Conservation (phyloP, 2,329 filamentous ascomycete species). For the Thielaviopsis punctulata region DNA sequence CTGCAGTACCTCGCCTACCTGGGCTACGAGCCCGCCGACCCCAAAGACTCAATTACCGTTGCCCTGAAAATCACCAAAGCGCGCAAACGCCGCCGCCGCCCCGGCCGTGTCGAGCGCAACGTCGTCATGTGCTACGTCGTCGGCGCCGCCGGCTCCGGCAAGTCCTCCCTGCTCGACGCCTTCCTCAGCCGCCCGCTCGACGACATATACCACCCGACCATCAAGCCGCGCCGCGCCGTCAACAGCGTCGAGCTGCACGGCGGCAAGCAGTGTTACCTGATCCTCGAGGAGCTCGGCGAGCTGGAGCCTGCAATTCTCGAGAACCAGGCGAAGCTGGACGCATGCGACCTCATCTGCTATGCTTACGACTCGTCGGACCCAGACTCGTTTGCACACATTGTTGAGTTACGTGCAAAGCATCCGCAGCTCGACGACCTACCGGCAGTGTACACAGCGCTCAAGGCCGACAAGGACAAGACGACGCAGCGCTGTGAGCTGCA, state of each 20-base stretch:
- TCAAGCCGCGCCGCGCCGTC: constrained; percentile 82
- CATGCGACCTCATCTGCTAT: constrained; percentile 88
- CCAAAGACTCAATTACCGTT: constrained; percentile 59
- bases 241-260: constrained; percentile 93
- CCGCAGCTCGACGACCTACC: constrained; percentile 78
- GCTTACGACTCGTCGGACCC: constrained; percentile 94
- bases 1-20: constrained; percentile 92
- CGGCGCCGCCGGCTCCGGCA: constrained; percentile 71
- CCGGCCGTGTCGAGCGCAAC: constrained; percentile 78
- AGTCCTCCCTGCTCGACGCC: constrained; percentile 77
- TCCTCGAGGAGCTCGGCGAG: constrained; percentile 86
- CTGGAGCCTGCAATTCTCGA: constrained; percentile 90
- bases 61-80: constrained; percentile 88
- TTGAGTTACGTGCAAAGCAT: constrained; percentile 60
- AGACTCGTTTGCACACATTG: constrained; percentile 86
- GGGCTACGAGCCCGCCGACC: constrained; percentile 69
- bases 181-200: constrained; percentile 83
- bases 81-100: constrained; percentile 65
- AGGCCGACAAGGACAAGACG: constrained; percentile 89
- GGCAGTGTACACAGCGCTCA: constrained; percentile 79
- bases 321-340: constrained; percentile 75
- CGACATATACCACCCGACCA: constrained; percentile 74
- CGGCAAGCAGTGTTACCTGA: constrained; percentile 92
- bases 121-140: constrained; percentile 89
- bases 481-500: constrained; percentile 86